A percentile compares a stretch with the other conserved stretches of the same genome.
phyloP scores from a whole-genome alignment of 345 rosid genomes.

The Linum usitatissimum region DNA sequence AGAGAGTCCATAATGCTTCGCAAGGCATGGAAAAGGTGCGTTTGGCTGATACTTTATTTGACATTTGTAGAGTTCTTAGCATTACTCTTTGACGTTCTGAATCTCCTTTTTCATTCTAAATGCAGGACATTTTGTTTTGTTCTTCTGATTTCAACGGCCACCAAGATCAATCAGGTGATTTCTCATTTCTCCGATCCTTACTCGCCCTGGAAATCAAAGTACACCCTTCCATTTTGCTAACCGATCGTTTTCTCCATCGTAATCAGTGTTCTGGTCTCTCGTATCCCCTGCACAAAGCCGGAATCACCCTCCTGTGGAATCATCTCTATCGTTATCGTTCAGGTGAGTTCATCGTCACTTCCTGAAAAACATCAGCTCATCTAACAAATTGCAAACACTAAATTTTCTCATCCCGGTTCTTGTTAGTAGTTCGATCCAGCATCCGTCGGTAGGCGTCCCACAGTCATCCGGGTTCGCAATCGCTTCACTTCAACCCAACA shows the following conservation, averaged over 20 bases:
- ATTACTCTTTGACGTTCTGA: conserved; percentile 5
- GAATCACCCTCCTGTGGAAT: conserved; percentile 46
- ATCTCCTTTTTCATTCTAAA: conserved; percentile 3
- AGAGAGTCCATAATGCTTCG: conserved; percentile 45
- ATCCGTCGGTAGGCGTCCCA: conserved; percentile 47
- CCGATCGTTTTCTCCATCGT: background rate
- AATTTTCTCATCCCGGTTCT: background rate
- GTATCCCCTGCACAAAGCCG: conserved; percentile 54
- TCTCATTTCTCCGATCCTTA: background rate
- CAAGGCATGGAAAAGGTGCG: conserved; percentile 55
- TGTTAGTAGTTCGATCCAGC: conserved; percentile 55
- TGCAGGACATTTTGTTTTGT: conserved; percentile 66
- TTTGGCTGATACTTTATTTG: conserved; percentile 1
- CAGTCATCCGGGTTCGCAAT: conserved; percentile 55
- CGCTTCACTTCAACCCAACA: conserved; percentile 54
- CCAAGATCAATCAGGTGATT: conserved; percentile 57
- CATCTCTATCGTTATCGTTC: conserved; percentile 70
- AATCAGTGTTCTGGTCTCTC: conserved; percentile 74
- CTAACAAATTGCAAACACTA: background rate
- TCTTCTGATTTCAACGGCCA: conserved; percentile 46
- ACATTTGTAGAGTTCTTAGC: background rate
- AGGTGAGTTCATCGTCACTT: conserved; percentile 34
- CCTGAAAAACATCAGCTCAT: background rate
- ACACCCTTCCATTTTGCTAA: conserved; percentile 1
- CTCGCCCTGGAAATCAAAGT: background rate